phyloP scores from a whole-genome alignment of 2,329 filamentous ascomycete genomes.

The Colletotrichum scovillei region DNA sequence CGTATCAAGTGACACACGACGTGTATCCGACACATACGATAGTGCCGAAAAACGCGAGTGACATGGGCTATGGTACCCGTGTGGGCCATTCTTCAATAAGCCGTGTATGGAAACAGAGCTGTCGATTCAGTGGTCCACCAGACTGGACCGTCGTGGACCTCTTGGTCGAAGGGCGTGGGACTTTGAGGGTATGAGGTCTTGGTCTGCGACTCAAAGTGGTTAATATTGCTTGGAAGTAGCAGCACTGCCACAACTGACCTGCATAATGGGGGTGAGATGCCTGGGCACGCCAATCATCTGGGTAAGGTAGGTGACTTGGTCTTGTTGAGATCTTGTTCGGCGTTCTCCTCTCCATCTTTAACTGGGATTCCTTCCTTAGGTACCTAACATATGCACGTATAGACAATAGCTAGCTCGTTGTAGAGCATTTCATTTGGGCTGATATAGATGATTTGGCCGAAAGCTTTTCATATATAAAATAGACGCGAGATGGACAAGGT shows the following conservation, averaged over 20 bases:
- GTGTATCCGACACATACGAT: constrained; percentile 2
- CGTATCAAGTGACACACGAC: constrained; percentile 22
- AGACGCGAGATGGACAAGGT: background rate
- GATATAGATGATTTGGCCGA: background rate
- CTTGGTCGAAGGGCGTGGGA: background rate
- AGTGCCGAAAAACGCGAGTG: background rate
- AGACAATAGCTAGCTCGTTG: no score
- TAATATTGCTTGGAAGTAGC: constrained; percentile 14
- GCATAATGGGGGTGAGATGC: constrained; percentile 22
- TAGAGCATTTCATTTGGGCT: background rate
- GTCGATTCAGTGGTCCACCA: background rate
- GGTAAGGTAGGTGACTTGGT: background rate
- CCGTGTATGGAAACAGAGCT: background rate
- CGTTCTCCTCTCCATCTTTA: background rate
- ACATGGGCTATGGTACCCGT: background rate
- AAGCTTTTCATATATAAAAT: background rate
- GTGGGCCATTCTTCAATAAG: background rate
- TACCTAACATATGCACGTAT: no score
- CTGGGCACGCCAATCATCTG: background rate
- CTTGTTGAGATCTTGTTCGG: background rate
- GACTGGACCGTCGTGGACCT: background rate
- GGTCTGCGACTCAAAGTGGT: background rate
- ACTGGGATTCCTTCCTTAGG: background rate
- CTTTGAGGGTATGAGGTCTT: background rate
- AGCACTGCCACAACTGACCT: constrained; percentile 25